These are phyloP conservation scores for Aureobasidium musti DNA, from an alignment of 2,329 filamentous ascomycete species.

Conservation along the genomic window DNA sequence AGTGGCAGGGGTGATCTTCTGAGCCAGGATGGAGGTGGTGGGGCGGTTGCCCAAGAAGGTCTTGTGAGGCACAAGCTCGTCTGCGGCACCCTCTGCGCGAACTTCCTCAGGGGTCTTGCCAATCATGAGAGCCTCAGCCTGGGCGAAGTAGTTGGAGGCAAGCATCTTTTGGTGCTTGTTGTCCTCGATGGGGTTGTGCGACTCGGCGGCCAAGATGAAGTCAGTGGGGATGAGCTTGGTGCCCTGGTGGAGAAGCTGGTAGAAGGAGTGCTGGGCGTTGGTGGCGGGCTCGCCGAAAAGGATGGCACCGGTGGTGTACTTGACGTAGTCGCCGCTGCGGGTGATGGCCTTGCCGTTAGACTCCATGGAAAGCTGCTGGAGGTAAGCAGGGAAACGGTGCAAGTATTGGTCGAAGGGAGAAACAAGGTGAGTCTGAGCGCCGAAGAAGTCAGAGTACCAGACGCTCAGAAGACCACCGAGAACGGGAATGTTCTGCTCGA, in stretches of 20 bases:
- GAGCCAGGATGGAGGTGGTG: slow-evolving; percentile 90
- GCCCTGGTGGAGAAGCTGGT: slow-evolving; percentile 98
- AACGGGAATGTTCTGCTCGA: slow-evolving; percentile 92
- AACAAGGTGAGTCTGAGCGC: slow-evolving; percentile 95
- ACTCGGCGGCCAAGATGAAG: slow-evolving; percentile 95
- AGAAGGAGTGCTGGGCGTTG: slow-evolving; percentile 99
- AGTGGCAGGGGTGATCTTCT: slow-evolving; percentile 90
- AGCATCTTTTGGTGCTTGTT: slow-evolving; percentile 97
- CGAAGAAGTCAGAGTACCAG: slow-evolving; percentile 99
- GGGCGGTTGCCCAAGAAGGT: slow-evolving; percentile 97
- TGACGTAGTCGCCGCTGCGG: slow-evolving; percentile 80
- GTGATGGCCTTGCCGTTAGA: slow-evolving; percentile 98
- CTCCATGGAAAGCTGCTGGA: slow-evolving; percentile 99
- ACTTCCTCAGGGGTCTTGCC: slow-evolving; percentile 83
- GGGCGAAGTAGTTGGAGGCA: slow-evolving; percentile 87
- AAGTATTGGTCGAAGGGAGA: slow-evolving; percentile 99
- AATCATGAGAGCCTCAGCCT: slow-evolving; percentile 87
- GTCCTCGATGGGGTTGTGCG: slow-evolving; percentile 90
- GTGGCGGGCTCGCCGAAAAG: slow-evolving; percentile 98
- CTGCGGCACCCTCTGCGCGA: slow-evolving; percentile 70
- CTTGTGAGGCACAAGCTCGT: slow-evolving; percentile 91
- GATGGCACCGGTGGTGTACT: slow-evolving; percentile 96
- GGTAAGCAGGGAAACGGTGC: slow-evolving; percentile 97
- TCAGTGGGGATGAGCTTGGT: slow-evolving; percentile 98
- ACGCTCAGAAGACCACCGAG: slow-evolving; percentile 92